Percentiles rank a stretch among this genome's conserved stretches.
Evolutionary conservation across 352 stramenopile species (phyloP).

Genomic region (Globisporangium irregulare): DNA sequence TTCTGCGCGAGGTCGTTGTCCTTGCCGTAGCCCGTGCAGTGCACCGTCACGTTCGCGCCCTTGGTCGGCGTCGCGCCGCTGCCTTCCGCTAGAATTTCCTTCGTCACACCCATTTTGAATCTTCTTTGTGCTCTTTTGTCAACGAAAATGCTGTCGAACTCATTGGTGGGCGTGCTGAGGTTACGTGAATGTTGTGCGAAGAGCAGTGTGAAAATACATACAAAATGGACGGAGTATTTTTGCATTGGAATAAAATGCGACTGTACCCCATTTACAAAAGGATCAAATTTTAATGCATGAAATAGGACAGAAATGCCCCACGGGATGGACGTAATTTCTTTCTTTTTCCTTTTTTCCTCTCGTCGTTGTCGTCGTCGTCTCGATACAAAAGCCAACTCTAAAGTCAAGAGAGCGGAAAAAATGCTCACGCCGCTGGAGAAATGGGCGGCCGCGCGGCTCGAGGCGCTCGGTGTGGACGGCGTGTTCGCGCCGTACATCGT

Average conservation of each 20-base stretch:
- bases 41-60: slow-evolving; percentile 69
- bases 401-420: neutral
- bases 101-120: slow-evolving; percentile 56
- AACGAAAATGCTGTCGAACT: too few species aligned
- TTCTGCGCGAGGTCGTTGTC: slow-evolving; percentile 70
- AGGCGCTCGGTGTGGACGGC: slow-evolving; percentile 71
- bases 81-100: slow-evolving; percentile 55
- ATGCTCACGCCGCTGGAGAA: slow-evolving; percentile 42
- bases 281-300: too few species aligned
- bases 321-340: neutral
- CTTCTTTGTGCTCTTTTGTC: neutral
- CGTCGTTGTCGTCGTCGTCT: neutral
- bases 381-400: slow-evolving; percentile 6
- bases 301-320: too few species aligned
- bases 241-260: too few species aligned
- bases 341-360: neutral
- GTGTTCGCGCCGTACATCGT: slow-evolving; percentile 85
- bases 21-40: slow-evolving; percentile 84
- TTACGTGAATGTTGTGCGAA: too few species aligned
- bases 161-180: too few species aligned
- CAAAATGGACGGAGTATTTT: too few species aligned
- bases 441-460: slow-evolving; percentile 64
- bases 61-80: slow-evolving; percentile 51
- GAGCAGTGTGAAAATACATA: too few species aligned
- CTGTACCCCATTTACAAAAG: too few species aligned